Conservation (phyloP, 495 filamentous ascomycete genomes). For the Aspergillus hancockii region DNA sequence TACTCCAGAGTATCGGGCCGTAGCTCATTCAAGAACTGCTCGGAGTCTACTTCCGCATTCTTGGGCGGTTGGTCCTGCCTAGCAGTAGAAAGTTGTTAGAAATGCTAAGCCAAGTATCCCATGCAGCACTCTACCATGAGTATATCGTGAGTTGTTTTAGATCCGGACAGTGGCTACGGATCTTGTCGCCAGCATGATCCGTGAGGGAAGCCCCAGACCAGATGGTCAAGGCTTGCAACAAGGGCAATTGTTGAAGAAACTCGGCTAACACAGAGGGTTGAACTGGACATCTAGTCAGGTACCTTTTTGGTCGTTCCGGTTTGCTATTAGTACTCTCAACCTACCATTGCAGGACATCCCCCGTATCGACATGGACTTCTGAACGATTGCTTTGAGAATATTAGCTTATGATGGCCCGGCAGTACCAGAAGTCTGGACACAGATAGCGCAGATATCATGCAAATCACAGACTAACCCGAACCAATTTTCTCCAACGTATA, state of each 20-base stretch:
- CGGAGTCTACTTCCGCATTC: slow-evolving; percentile 54
- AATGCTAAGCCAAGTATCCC: neutral
- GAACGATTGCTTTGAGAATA: slow-evolving; percentile 40
- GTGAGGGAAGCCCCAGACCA: slow-evolving; percentile 59
- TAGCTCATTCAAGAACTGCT: slow-evolving; percentile 58
- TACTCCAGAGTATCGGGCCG: slow-evolving; percentile 57
- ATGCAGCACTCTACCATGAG: slow-evolving; percentile 37
- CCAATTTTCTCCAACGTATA: slow-evolving; percentile 22
- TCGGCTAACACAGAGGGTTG: slow-evolving; percentile 36
- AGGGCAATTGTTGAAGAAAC: slow-evolving; percentile 47
- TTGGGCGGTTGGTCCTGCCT: slow-evolving; percentile 16
- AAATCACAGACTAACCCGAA: slow-evolving; percentile 16
- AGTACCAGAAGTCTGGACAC: neutral
- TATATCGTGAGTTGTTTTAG: slow-evolving; percentile 64
- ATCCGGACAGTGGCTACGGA: slow-evolving; percentile 57
- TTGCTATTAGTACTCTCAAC: slow-evolving; percentile 23
- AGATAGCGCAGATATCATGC: neutral
- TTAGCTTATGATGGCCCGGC: slow-evolving; percentile 11
- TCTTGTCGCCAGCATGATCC: slow-evolving; percentile 49
- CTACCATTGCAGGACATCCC: slow-evolving; percentile 48
- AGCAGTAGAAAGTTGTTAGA: neutral
- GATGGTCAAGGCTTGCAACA: slow-evolving; percentile 52
- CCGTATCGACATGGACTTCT: slow-evolving; percentile 53
- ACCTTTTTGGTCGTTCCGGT: neutral
- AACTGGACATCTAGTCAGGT: slow-evolving; percentile 29